Percentiles rank a stretch among this genome's conserved stretches.
phyloP scores from a whole-genome alignment of 371 early-diverging fungal species.

The Mortierella sp. region DNA sequence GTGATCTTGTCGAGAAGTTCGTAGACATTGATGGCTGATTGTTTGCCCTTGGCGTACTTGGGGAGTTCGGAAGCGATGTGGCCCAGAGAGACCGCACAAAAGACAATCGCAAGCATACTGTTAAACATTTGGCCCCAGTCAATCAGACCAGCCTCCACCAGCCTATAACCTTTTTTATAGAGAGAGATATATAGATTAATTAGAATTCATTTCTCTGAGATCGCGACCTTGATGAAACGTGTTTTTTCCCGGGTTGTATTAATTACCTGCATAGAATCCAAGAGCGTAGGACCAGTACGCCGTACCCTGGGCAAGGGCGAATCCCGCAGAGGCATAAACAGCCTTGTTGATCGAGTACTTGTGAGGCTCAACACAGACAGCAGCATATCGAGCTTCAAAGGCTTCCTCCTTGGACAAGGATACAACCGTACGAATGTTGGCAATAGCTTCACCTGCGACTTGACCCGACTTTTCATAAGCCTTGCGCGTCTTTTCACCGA shows the following conservation, averaged over 20 bases:
- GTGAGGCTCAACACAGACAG: slow-evolving; percentile 78
- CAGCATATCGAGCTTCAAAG: slow-evolving; percentile 73
- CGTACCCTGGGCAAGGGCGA: slow-evolving; percentile 77
- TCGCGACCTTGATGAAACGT: no score
- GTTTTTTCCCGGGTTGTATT: no score
- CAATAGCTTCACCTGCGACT: slow-evolving; percentile 89
- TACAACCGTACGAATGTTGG: slow-evolving; percentile 92
- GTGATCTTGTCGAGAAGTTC: slow-evolving; percentile 70
- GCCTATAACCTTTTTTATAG: slow-evolving; percentile 27
- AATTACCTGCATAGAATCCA: slow-evolving; percentile 60
- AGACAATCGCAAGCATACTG: slow-evolving; percentile 82
- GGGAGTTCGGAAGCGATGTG: slow-evolving; percentile 66
- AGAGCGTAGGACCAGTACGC: slow-evolving; percentile 74
- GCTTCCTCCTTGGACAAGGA: slow-evolving; percentile 84
- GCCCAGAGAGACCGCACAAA: slow-evolving; percentile 79
- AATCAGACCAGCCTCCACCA: slow-evolving; percentile 29
- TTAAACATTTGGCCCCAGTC: slow-evolving; percentile 39
- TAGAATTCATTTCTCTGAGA: no score
- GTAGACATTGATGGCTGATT: slow-evolving; percentile 82
- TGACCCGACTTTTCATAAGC: slow-evolving; percentile 81
- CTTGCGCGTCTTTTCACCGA: slow-evolving; percentile 73
- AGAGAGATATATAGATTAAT: no score
- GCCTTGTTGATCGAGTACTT: slow-evolving; percentile 71
- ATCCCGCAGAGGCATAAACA: slow-evolving; percentile 71
- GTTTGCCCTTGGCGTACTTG: slow-evolving; percentile 82